These are phyloP conservation scores for Cicer chorassanicum DNA, from an alignment of 306 rosid genomes.

Conservation along the genomic window DNA sequence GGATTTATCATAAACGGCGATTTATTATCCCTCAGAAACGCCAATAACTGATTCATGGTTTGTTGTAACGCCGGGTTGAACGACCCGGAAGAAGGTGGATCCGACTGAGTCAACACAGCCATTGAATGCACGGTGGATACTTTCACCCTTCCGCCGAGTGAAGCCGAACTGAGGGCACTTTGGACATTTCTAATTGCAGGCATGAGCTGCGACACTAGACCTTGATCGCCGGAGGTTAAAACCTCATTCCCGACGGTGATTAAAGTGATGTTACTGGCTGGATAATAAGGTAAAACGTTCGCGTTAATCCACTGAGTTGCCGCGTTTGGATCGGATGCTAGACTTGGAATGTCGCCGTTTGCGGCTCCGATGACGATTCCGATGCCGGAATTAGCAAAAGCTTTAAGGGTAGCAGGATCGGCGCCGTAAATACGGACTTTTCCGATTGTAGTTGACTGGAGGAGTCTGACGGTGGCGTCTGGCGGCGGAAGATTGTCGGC, in stretches of 20 bases:
- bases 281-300: conserved; percentile 72
- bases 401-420: conserved; percentile 65
- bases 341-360: conserved; percentile 68
- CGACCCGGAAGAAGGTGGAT: conserved; percentile 82
- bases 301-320: conserved; percentile 75
- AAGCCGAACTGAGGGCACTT: conserved; percentile 59
- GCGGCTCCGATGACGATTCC: conserved; percentile 63
- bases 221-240: conserved; percentile 55
- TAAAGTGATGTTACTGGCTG: conserved; percentile 66
- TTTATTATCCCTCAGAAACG: conserved; percentile 63
- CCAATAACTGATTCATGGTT: conserved; percentile 54
- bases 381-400: conserved; percentile 72
- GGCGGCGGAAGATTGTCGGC: conserved; percentile 84
- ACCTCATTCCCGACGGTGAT: conserved; percentile 91
- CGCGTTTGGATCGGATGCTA: conserved; percentile 70
- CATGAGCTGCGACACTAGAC: conserved; percentile 61
- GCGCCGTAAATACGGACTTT: conserved; percentile 73
- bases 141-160: conserved; percentile 65
- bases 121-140: conserved; percentile 89
- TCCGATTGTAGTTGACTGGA: conserved; percentile 67
- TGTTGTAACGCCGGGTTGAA: conserved; percentile 56
- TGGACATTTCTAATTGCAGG: conserved; percentile 88
- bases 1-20: conserved; percentile 81
- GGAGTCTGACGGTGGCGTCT: conserved; percentile 54
- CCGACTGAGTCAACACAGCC: conserved; percentile 74